Percentiles rank a stretch among this genome's conserved stretches.
These are phyloP conservation scores for Trypanosomatidae sp. DNA, from an alignment of 208 protist genomes.

Conservation along the genomic window DNA sequence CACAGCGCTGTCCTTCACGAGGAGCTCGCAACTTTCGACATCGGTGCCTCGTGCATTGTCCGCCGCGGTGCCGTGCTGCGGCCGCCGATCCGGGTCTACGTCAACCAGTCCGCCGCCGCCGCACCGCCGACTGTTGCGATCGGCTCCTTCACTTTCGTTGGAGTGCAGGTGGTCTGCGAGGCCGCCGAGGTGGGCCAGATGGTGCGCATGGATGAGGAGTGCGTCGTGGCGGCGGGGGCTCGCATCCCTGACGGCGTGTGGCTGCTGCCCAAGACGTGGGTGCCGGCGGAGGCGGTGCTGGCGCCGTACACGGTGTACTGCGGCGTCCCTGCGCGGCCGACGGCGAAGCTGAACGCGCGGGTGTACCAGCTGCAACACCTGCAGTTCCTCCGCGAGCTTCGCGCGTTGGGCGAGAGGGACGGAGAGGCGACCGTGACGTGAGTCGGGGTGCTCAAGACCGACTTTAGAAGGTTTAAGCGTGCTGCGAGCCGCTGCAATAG, in stretches of 20 bases:
- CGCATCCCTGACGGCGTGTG: conserved; percentile 63
- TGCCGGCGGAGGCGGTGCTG: conserved; percentile 49
- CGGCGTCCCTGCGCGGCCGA: conserved; percentile 42
- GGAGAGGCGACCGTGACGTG: too few relatives aligned
- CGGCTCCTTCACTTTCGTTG: conserved; percentile 47
- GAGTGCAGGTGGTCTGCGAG: conserved; percentile 55
- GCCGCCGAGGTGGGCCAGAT: conserved; percentile 46
- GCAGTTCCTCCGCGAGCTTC: conserved; percentile 37
- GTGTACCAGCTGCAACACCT: conserved; percentile 40
- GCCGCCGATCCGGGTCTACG: conserved; percentile 50
- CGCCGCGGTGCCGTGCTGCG: conserved; percentile 38
- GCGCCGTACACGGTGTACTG: conserved; percentile 59
- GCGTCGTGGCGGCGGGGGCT: conserved; percentile 47
- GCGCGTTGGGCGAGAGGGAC: too few relatives aligned
- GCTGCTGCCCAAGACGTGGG: conserved; percentile 45
- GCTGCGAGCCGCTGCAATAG: too few relatives aligned
- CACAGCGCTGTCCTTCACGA: conserved; percentile 31
- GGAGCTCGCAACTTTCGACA: conserved; percentile 4
- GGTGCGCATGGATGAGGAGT: conserved; percentile 62
- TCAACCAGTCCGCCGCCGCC: conserved; percentile 33
- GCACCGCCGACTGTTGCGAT: conserved; percentile 30
- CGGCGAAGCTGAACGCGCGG: conserved; percentile 36
- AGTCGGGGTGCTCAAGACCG: too few relatives aligned
- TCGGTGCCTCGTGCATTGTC: conserved; percentile 37
- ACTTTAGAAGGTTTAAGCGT: too few relatives aligned